Percentiles rank a stretch among this genome's conserved stretches.
Conservation (phyloP, 2,329 filamentous ascomycete species). For the Xylariaceae sp. region DNA sequence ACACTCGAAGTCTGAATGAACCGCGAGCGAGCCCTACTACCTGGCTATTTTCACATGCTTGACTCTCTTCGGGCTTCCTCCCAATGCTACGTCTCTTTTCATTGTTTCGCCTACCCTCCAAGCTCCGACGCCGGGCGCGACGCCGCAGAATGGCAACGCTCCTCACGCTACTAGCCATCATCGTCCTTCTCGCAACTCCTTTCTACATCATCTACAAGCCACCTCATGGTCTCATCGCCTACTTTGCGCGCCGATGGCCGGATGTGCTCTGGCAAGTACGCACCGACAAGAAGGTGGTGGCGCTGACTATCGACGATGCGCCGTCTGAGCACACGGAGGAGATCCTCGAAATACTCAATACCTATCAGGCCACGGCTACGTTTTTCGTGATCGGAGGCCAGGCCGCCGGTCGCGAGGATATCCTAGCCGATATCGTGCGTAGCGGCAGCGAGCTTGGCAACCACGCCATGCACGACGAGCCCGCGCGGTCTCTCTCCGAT, state of each 20-base stretch:
- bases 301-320: constrained; percentile 82
- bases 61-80: neutral
- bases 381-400: constrained; percentile 88
- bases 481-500: constrained; percentile 58
- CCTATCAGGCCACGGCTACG: constrained; percentile 67
- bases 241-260: constrained; percentile 68
- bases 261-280: constrained; percentile 72
- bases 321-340: constrained; percentile 68
- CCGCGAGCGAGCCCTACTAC: constrained; percentile 5
- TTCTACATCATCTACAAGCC: constrained; percentile 79
- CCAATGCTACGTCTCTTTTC: constrained; percentile 34
- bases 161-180: constrained; percentile 39
- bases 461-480: constrained; percentile 85
- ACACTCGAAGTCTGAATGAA: neutral
- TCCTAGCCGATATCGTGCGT: constrained; percentile 55
- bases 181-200: constrained; percentile 36
- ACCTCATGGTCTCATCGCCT: constrained; percentile 63
- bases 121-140: constrained; percentile 54
- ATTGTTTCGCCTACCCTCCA: constrained; percentile 52
- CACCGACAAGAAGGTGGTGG: constrained; percentile 61
- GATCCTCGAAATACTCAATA: constrained; percentile 64
- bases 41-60: neutral
- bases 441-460: constrained; percentile 73
- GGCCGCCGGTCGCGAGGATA: constrained; percentile 52
- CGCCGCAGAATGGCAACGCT: constrained; percentile 57